phyloP scores from a whole-genome alignment of 352 stramenopile genomes.

The Pythium folliculosum region DNA sequence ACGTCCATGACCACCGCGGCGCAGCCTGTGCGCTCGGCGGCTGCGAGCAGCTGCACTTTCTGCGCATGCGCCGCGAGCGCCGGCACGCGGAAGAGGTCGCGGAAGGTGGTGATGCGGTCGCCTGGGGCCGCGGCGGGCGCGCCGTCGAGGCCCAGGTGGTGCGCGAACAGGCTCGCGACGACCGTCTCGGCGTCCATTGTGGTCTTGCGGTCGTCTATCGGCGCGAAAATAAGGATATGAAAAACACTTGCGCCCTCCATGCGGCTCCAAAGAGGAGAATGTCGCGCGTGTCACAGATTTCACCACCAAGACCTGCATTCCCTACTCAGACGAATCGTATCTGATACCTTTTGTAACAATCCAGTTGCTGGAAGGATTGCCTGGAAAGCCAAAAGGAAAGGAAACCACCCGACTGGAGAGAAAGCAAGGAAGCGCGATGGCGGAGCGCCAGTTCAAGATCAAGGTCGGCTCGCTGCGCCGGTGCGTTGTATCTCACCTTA shows the following conservation, averaged over 20 bases:
- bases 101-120: conserved; percentile 40
- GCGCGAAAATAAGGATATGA: no score
- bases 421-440: conserved; percentile 33
- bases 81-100: conserved; percentile 53
- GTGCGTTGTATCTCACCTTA: conserved; percentile 28
- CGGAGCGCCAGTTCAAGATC: conserved; percentile 78
- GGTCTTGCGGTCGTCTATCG: neutral
- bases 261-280: neutral
- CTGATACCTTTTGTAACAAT: neutral
- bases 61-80: conserved; percentile 34
- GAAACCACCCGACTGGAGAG: no score
- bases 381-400: neutral
- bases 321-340: neutral
- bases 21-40: conserved; percentile 54
- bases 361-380: neutral
- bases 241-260: no score
- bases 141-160: conserved; percentile 72
- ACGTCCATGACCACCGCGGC: conserved; percentile 67
- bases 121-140: no score
- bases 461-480: conserved; percentile 78
- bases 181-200: conserved; percentile 43
- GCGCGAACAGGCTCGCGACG: conserved; percentile 79
- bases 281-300: conserved; percentile 18
- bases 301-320: neutral
- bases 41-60: conserved; percentile 54